Conservation (phyloP, 805 yeast species). For the Tetrapisispora namnaoensis region DNA sequence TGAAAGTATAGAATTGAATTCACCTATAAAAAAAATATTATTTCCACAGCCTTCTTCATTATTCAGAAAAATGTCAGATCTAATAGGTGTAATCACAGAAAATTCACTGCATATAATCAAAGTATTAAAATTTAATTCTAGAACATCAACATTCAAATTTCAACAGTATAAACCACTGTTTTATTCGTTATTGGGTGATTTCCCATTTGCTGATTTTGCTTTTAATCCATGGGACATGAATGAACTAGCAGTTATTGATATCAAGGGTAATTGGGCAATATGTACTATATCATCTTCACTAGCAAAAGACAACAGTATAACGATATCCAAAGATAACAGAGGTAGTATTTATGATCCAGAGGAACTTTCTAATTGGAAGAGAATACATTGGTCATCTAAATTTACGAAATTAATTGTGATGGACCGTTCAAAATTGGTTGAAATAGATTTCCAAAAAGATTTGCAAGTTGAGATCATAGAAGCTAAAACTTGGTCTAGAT, state of each 20-base stretch:
- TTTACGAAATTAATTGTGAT: constrained; percentile 27
- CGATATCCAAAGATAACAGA: constrained; percentile 5
- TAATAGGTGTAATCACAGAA: constrained; percentile 33
- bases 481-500: constrained; percentile 44
- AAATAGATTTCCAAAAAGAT: constrained; percentile 24
- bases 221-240: constrained; percentile 35
- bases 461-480: constrained; percentile 33
- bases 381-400: constrained; percentile 37
- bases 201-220: constrained; percentile 37
- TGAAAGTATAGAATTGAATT: constrained; percentile 21
- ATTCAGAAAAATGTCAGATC: constrained; percentile 19
- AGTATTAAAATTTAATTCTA: constrained; percentile 14
- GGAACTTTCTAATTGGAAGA: constrained; percentile 50
- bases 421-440: constrained; percentile 36
- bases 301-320: constrained; percentile 1
- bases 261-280: constrained; percentile 42
- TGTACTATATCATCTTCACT: constrained; percentile 24
- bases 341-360: constrained; percentile 34
- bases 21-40: constrained; percentile 35
- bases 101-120: constrained; percentile 28
- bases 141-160: constrained; percentile 4
- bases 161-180: constrained; percentile 15
- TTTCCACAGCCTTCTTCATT: constrained; percentile 21
- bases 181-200: constrained; percentile 21
- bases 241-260: constrained; percentile 38